Percentiles rank a stretch among this genome's conserved stretches.
These are phyloP conservation scores for Vickermania ingenoplastis DNA, from an alignment of 208 protist genomes.

Conservation along the genomic window DNA sequence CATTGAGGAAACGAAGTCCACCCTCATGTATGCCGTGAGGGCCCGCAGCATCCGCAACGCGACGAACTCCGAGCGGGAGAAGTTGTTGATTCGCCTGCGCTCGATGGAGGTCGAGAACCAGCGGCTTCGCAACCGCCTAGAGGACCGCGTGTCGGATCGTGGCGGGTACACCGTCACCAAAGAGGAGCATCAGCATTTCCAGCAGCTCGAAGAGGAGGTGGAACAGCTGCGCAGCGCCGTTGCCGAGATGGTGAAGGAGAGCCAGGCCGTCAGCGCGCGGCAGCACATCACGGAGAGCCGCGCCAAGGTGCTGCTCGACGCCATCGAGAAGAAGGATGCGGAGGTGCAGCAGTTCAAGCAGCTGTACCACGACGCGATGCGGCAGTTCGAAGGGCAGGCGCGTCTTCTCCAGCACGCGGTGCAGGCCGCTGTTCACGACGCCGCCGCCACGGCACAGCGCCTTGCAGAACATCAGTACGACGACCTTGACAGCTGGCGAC, in stretches of 20 bases:
- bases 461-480: constrained; percentile 21
- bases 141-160: constrained; percentile 76
- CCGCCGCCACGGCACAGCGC: constrained; percentile 18
- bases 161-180: constrained; percentile 77
- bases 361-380: constrained; percentile 65
- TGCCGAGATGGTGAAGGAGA: constrained; percentile 52
- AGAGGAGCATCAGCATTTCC: constrained; percentile 69
- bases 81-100: constrained; percentile 64
- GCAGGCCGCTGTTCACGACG: constrained; percentile 33
- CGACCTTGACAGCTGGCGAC: constrained; percentile 42
- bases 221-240: constrained; percentile 38
- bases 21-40: constrained; percentile 94
- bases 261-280: constrained; percentile 47
- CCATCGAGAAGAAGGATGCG: constrained; percentile 67
- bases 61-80: constrained; percentile 73
- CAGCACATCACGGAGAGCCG: constrained; percentile 76
- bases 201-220: constrained; percentile 48
- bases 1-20: constrained; percentile 93
- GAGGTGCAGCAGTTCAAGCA: constrained; percentile 57
- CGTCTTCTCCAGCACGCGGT: constrained; percentile 44
- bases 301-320: constrained; percentile 40
- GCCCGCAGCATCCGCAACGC: constrained; percentile 92
- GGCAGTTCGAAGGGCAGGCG: constrained; percentile 60
- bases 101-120: constrained; percentile 83
- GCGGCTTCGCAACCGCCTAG: constrained; percentile 74